These are phyloP conservation scores for Fusarium stilboides DNA, from an alignment of 2,329 filamentous ascomycete genomes.

Conservation along the genomic window DNA sequence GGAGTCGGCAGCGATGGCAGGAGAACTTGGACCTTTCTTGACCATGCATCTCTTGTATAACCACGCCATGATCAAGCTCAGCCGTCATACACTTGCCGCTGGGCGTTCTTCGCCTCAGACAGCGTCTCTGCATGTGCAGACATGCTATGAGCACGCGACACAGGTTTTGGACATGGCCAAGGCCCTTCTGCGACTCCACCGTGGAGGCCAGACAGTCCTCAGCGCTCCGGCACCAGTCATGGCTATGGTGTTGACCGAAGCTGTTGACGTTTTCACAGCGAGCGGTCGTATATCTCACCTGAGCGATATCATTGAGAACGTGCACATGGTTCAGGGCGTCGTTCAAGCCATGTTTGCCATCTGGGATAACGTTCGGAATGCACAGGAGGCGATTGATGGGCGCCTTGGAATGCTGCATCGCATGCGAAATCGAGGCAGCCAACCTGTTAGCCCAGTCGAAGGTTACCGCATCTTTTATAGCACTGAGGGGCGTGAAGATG, in stretches of 20 bases:
- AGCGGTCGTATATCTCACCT: slow-evolving; percentile 69
- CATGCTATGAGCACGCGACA: slow-evolving; percentile 67
- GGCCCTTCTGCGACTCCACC: slow-evolving; percentile 57
- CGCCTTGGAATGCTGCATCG: slow-evolving; percentile 55
- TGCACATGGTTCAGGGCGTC: slow-evolving; percentile 67
- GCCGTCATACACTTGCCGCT: slow-evolving; percentile 68
- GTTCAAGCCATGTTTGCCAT: slow-evolving; percentile 70
- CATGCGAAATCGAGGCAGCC: slow-evolving; percentile 54
- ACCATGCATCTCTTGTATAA: slow-evolving; percentile 78
- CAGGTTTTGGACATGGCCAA: slow-evolving; percentile 65
- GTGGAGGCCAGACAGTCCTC: slow-evolving; percentile 51
- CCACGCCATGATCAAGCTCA: slow-evolving; percentile 74
- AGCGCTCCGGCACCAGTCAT: slow-evolving; percentile 72
- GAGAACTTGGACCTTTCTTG: slow-evolving; percentile 70
- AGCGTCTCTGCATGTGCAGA: slow-evolving; percentile 62
- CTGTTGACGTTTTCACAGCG: slow-evolving; percentile 76
- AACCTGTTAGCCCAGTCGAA: slow-evolving; percentile 47
- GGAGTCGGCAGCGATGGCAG: slow-evolving; percentile 67
- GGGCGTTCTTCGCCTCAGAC: slow-evolving; percentile 57
- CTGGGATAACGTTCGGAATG: slow-evolving; percentile 71
- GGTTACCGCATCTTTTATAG: slow-evolving; percentile 53
- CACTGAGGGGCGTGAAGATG: slow-evolving; percentile 49
- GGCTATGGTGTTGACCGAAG: slow-evolving; percentile 73
- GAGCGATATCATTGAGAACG: slow-evolving; percentile 66
- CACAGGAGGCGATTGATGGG: slow-evolving; percentile 64